Conservation (phyloP, 2,329 filamentous ascomycete genomes). For the Aspergillus udagawae region DNA sequence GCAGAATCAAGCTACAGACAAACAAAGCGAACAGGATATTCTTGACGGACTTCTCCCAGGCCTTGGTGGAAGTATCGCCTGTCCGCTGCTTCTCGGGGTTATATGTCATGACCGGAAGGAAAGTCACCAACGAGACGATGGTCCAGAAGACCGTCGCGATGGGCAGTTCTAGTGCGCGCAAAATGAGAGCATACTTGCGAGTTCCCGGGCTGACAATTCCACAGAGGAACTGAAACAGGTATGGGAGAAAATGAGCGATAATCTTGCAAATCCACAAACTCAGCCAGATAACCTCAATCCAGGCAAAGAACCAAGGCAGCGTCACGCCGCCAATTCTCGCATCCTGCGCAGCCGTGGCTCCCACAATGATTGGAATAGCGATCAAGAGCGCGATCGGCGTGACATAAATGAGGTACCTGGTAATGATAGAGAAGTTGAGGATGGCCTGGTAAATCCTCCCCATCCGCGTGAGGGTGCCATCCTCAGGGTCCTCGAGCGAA, state of each 20-base stretch:
- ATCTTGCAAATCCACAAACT: conserved; percentile 61
- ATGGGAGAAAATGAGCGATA: conserved; percentile 55
- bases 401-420: conserved; percentile 61
- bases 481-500: conserved; percentile 41
- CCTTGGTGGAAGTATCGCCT: conserved; percentile 30
- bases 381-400: conserved; percentile 55
- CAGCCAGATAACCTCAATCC: conserved; percentile 63
- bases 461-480: conserved; percentile 56
- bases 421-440: conserved; percentile 59
- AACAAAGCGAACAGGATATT: conserved; percentile 57
- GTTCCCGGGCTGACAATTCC: conserved; percentile 63
- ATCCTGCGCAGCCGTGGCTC: conserved; percentile 47
- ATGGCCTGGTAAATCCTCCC: conserved; percentile 59
- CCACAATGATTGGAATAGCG: conserved; percentile 60
- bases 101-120: conserved; percentile 49
- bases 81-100: conserved; percentile 35
- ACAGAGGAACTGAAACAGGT: conserved; percentile 57
- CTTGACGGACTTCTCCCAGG: conserved; percentile 55
- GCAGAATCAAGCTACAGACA: conserved; percentile 54
- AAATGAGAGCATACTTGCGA: conserved; percentile 59
- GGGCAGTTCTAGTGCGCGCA: conserved; percentile 57
- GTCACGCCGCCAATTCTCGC: conserved; percentile 54
- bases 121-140: conserved; percentile 57
- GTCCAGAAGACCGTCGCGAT: conserved; percentile 59
- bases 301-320: conserved; percentile 60